Conservation (phyloP, 176 grass and related monocot species). For the Dendrocalamus sinicus region DNA sequence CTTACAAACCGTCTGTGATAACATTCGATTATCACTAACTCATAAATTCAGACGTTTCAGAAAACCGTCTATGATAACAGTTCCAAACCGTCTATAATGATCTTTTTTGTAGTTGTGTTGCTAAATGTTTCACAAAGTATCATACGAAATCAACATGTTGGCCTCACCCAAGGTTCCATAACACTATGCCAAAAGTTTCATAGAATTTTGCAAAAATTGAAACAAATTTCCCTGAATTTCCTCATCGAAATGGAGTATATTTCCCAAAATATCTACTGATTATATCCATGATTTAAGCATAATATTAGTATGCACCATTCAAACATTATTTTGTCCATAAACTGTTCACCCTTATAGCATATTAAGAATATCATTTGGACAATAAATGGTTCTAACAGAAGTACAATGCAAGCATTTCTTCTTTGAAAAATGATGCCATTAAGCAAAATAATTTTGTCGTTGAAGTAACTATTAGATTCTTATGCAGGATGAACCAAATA, state of each 20-base stretch:
- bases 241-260: background rate
- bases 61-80: no score
- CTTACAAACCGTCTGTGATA: no score
- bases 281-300: background rate
- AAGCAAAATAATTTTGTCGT: no score
- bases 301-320: background rate
- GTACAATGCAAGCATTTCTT: background rate
- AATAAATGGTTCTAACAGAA: background rate
- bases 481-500: slow-evolving; percentile 14
- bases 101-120: no score
- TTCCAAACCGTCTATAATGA: no score
- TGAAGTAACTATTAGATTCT: background rate
- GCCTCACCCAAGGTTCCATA: background rate
- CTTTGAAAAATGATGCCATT: background rate
- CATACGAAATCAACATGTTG: no score
- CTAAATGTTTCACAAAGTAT: no score
- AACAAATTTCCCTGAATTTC: background rate
- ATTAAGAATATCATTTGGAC: background rate
- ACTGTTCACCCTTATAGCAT: background rate
- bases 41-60: no score
- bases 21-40: no score
- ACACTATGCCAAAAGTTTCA: background rate
- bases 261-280: background rate
- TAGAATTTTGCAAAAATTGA: background rate
- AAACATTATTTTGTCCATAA: background rate